Percentiles rank a stretch among this genome's conserved stretches.
phyloP scores from a whole-genome alignment of 495 filamentous ascomycete species.

The Talaromyces trachyspermus region DNA sequence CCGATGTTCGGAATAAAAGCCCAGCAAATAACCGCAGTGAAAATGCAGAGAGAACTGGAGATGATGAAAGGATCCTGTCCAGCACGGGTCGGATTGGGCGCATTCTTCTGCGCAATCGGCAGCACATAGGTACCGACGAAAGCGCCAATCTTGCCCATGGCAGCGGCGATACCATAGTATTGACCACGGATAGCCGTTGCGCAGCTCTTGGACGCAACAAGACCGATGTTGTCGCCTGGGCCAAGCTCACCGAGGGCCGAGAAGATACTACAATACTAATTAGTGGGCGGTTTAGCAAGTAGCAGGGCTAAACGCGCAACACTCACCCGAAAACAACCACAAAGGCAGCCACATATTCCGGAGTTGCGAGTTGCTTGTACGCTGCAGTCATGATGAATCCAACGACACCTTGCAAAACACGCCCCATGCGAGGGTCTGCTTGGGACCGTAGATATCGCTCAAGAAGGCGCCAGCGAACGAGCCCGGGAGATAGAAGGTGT shows the following conservation, averaged over 20 bases:
- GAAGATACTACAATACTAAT: constrained; percentile 70
- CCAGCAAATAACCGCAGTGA: constrained; percentile 51
- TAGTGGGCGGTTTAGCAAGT: no score
- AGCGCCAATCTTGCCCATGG: constrained; percentile 75
- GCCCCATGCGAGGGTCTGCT: constrained; percentile 58
- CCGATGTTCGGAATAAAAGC: constrained; percentile 58
- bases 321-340: constrained; percentile 60
- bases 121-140: constrained; percentile 86
- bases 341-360: constrained; percentile 63
- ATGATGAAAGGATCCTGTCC: constrained; percentile 83
- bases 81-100: constrained; percentile 48
- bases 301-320: no score
- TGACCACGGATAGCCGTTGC: constrained; percentile 82
- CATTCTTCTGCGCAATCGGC: constrained; percentile 58
- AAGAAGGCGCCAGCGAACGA: constrained; percentile 66
- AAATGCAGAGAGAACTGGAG: constrained; percentile 54
- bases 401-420: constrained; percentile 65
- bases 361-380: constrained; percentile 56
- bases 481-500: constrained; percentile 81
- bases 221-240: constrained; percentile 86
- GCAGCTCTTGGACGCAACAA: constrained; percentile 78
- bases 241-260: constrained; percentile 76
- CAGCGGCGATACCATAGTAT: constrained; percentile 87
- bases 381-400: constrained; percentile 81
- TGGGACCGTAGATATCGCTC: constrained; percentile 70